These are phyloP conservation scores for Lactarius tabidus DNA, from an alignment of 768 basidiomycete genomes.

Conservation along the genomic window DNA sequence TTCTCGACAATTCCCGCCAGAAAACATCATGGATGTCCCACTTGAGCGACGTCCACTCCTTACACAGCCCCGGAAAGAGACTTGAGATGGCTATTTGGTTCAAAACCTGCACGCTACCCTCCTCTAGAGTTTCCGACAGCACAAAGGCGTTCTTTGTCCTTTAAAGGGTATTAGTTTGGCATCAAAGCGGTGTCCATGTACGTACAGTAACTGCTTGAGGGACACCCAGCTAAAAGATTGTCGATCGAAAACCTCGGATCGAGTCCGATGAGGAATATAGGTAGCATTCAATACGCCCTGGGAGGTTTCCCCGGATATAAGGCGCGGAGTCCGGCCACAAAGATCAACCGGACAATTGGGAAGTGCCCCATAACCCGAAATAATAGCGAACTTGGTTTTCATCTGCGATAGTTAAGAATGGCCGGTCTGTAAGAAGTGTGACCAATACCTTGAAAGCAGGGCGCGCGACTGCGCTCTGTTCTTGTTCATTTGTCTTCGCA, in stretches of 20 bases:
- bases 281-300: conserved; percentile 21
- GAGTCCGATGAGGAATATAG: conserved; percentile 2
- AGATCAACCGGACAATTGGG: neutral
- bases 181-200: neutral
- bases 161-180: neutral
- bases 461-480: conserved; percentile 43
- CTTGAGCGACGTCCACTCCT: neutral
- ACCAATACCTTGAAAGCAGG: conserved; percentile 44
- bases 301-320: conserved; percentile 21
- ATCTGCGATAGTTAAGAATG: neutral
- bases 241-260: neutral
- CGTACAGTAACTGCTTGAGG: conserved; percentile 7
- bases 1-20: neutral
- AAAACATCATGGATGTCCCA: neutral
- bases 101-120: neutral
- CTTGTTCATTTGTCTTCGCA: conserved; percentile 49
- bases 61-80: neutral
- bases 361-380: neutral
- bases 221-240: neutral
- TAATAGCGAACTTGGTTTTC: neutral
- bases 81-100: neutral
- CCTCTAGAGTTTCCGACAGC: conserved; percentile 7
- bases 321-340: neutral
- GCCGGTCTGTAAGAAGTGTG: neutral
- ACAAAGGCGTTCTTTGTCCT: conserved; percentile 2